Conservation (phyloP, 139 green algal genomes). For the Chlamydomonas asymmetrica region DNA sequence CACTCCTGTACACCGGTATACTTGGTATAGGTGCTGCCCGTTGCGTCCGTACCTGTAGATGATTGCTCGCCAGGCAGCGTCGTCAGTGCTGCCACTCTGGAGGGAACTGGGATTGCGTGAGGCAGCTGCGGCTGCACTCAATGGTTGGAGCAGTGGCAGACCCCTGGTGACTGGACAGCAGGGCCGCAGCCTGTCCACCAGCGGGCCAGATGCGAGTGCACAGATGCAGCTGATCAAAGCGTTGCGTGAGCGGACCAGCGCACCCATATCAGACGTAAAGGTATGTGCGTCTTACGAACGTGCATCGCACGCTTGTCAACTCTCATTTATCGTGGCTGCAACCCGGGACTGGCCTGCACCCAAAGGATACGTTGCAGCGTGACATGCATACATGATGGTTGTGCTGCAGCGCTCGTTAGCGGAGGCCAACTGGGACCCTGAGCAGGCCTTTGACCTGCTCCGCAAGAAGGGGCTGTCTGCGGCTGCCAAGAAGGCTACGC, state of each 20-base stretch:
- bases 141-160: no score
- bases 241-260: conserved; percentile 71
- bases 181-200: no score
- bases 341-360: neutral
- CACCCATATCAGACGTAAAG: conserved; percentile 87
- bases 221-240: conserved; percentile 88
- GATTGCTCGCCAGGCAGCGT: no score
- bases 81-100: no score
- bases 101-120: no score
- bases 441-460: conserved; percentile 66
- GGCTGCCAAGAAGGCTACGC: conserved; percentile 84
- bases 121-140: no score
- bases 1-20: no score
- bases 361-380: neutral
- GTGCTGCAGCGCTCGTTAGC: conserved; percentile 50
- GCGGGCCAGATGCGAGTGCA: no score
- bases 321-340: no score
- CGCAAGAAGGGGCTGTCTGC: conserved; percentile 89
- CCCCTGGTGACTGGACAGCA: no score
- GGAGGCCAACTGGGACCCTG: conserved; percentile 64
- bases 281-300: conserved; percentile 9
- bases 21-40: no score
- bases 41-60: no score
- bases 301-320: neutral
- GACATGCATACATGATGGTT: neutral